Evolutionary conservation across 257 asterid genomes (phyloP), one percentile per base, ranked within the genome.

Genomic region (Primulina eburnea): DNA sequence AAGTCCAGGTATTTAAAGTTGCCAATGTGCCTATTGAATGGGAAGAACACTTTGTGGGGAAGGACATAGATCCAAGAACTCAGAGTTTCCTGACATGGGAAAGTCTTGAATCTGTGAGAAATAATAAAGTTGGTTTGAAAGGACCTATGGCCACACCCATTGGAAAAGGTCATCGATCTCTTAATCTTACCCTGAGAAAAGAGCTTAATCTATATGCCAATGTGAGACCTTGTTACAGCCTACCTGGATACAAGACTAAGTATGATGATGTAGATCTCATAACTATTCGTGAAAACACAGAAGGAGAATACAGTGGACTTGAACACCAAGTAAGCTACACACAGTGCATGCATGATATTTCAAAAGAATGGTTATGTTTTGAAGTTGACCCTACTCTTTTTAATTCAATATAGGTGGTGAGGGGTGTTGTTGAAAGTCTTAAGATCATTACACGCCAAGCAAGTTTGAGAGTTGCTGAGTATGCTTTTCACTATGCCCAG

Each of bases 391-490:
- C 64, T 71, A 5, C 60, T 68, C 64, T 58, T 78, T 68, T 67
- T 68, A 0, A 71, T 68, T 71, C 70, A 17, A 50, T 62, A 32
- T 71, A 92, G 98, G 98, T 92, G 79, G 98, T 92, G 67, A 88
- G 92, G 76, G 98, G 98, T 78, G 98, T 92, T 72, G 98, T 92
- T 77, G 98, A 90, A 82, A 90, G 97, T 75, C 87, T 92, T 69
- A 92, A 92, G 86, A 92, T 92, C 76, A 92, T 92, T 69, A 92
- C 98, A 60, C 97, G 98, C 64, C 92, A 86, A 55, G 98, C 98
- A 18, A 92, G 98, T 82, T 62, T 90, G 77, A 81, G 98, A 82
- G 98, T 92, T 70, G 97, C 98, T 28, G 98, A 92, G 76, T 92
- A 92, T 76, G 98, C 97, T 53, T 92, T 92, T 81, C 83, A 88